These are phyloP conservation scores for Potentilla sterilis DNA, from an alignment of 306 rosid genomes.

Conservation along the genomic window DNA sequence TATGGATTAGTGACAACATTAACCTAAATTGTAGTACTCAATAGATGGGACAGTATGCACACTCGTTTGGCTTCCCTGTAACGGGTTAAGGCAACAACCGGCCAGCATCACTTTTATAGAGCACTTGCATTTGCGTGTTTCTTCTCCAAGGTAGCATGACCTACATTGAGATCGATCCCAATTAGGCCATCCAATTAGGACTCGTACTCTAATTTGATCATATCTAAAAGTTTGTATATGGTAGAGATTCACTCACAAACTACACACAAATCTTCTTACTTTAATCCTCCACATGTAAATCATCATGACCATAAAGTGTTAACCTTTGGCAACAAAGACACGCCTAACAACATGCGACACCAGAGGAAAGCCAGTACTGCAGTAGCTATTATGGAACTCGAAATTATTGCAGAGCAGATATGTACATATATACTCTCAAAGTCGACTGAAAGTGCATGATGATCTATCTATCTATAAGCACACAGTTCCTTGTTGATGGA, in stretches of 20 bases:
- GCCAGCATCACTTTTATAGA: not conserved
- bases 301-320: not conserved
- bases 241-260: not conserved
- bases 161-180: not conserved
- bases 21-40: not conserved
- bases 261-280: not conserved
- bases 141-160: not conserved
- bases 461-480: not conserved
- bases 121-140: slow-evolving; percentile 11
- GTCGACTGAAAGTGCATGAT: slow-evolving; percentile 1
- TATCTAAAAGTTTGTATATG: not conserved
- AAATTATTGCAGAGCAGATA: slow-evolving; percentile 7
- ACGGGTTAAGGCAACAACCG: slow-evolving; percentile 8
- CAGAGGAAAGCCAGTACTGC: not conserved
- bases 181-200: not conserved
- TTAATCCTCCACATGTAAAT: not conserved
- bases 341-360: not conserved
- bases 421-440: not conserved
- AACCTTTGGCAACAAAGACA: not conserved
- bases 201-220: not conserved
- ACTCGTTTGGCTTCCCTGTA: not conserved
- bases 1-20: not conserved
- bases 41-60: not conserved
- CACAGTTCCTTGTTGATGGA: slow-evolving; percentile 9
- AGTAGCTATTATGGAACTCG: not conserved